A percentile compares a stretch with the other conserved stretches of the same genome.
Evolutionary conservation across 805 yeast genomes (phyloP).

Genomic region (Kodamaea fukazawae): DNA sequence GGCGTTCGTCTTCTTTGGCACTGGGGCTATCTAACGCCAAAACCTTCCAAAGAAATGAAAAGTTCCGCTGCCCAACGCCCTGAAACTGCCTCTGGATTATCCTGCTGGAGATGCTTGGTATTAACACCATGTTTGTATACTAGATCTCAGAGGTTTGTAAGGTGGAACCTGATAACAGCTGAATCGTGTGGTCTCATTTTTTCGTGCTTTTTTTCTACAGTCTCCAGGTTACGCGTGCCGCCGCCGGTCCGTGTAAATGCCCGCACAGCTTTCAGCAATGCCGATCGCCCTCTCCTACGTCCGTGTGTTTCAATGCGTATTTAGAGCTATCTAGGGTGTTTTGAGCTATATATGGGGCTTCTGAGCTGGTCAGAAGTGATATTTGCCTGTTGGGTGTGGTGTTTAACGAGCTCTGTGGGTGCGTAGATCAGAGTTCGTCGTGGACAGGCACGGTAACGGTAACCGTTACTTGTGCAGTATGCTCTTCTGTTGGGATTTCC

Average conservation of each 20-base stretch:
- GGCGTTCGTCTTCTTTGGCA: conserved; percentile 25
- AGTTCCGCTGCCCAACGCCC: conserved; percentile 17
- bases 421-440: too few species aligned
- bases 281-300: too few species aligned
- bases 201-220: background rate
- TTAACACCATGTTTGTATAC: conserved; percentile 5
- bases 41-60: conserved; percentile 39
- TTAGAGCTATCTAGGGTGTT: too few species aligned
- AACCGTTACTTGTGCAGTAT: too few species aligned
- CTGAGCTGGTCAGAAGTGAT: too few species aligned
- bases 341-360: too few species aligned
- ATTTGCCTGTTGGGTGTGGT: too few species aligned
- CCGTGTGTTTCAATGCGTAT: too few species aligned
- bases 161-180: background rate
- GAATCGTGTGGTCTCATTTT: background rate
- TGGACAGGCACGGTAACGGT: too few species aligned
- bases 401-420: too few species aligned
- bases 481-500: too few species aligned
- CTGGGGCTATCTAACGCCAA: conserved; percentile 35
- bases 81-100: conserved; percentile 1
- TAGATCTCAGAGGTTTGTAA: background rate
- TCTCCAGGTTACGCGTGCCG: background rate
- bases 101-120: conserved; percentile 5
- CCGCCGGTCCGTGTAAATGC: background rate
- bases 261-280: background rate